Evolutionary conservation across 1,284 basidiomycete genomes (phyloP).

Genomic region (Apiotrichum veenhuisii): DNA sequence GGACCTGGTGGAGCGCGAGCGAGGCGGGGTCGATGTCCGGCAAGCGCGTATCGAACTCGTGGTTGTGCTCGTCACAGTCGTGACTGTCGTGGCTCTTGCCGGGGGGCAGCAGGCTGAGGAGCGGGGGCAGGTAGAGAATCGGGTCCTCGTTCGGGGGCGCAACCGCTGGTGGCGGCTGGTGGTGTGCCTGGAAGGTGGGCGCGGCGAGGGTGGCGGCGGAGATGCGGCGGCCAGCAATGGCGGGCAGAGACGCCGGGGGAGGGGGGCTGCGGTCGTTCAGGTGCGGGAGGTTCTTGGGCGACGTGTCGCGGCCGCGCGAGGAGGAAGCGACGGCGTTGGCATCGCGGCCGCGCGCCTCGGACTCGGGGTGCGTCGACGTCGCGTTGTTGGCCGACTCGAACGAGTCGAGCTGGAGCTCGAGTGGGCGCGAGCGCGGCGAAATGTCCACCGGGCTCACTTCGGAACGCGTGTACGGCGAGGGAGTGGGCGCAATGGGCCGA

Average conservation of each 20-base stretch:
- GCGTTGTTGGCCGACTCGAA: not conserved
- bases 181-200: constrained; percentile 41
- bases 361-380: not conserved
- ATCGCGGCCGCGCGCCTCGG: not conserved
- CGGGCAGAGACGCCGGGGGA: constrained; percentile 11
- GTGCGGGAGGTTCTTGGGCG: constrained; percentile 17
- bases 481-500: not conserved
- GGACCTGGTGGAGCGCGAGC: constrained; percentile 74
- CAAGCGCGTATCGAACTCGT: constrained; percentile 65
- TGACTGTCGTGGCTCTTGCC: constrained; percentile 27
- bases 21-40: constrained; percentile 78
- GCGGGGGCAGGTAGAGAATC: constrained; percentile 71
- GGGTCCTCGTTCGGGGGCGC: constrained; percentile 53
- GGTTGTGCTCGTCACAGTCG: constrained; percentile 12
- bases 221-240: constrained; percentile 12
- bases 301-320: constrained; percentile 18
- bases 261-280: constrained; percentile 13
- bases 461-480: not conserved
- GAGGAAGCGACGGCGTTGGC: not conserved
- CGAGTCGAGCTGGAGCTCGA: not conserved
- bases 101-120: constrained; percentile 62
- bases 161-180: constrained; percentile 58
- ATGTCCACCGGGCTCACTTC: constrained; percentile 7
- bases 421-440: not conserved
- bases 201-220: constrained; percentile 14